phyloP scores from a whole-genome alignment of 441 rosid species.

The Euphorbia schlechtendalii region DNA sequence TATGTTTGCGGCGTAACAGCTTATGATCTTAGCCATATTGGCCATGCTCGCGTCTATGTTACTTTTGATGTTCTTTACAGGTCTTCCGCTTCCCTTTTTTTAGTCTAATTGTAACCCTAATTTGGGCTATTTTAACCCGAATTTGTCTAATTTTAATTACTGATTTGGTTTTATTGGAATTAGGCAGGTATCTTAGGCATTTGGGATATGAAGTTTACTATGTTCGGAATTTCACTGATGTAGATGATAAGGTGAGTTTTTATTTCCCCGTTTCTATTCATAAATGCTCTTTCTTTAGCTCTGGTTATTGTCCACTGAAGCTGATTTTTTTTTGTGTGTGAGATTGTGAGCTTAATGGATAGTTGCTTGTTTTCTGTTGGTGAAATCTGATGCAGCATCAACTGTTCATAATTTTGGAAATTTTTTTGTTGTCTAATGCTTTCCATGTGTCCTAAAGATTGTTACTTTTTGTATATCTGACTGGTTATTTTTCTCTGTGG shows the following conservation, averaged over 20 bases:
- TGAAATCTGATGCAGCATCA: background rate
- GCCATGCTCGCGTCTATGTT: slow-evolving; percentile 87
- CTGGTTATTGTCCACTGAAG: background rate
- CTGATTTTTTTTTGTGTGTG: background rate
- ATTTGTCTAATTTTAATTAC: background rate
- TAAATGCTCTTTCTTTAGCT: background rate
- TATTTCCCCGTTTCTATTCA: background rate
- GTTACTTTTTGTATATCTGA: too few species aligned
- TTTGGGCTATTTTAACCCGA: background rate
- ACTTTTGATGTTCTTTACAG: slow-evolving; percentile 82
- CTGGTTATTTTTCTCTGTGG: too few species aligned
- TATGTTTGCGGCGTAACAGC: slow-evolving; percentile 98
- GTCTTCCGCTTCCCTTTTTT: slow-evolving; percentile 18
- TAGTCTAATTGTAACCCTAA: background rate
- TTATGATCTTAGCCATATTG: slow-evolving; percentile 91
- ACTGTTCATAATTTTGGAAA: background rate
- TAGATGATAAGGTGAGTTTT: slow-evolving; percentile 80
- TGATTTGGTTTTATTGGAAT: slow-evolving; percentile 24
- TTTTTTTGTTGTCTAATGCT: background rate
- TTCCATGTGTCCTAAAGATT: background rate
- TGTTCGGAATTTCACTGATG: slow-evolving; percentile 91
- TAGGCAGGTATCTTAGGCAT: slow-evolving; percentile 86
- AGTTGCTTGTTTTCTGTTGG: background rate
- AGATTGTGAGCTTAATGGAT: too few species aligned
- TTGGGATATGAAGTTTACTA: slow-evolving; percentile 76